These are phyloP conservation scores for Talaromyces atroroseus DNA, from an alignment of 2,329 filamentous ascomycete genomes.

Conservation along the genomic window DNA sequence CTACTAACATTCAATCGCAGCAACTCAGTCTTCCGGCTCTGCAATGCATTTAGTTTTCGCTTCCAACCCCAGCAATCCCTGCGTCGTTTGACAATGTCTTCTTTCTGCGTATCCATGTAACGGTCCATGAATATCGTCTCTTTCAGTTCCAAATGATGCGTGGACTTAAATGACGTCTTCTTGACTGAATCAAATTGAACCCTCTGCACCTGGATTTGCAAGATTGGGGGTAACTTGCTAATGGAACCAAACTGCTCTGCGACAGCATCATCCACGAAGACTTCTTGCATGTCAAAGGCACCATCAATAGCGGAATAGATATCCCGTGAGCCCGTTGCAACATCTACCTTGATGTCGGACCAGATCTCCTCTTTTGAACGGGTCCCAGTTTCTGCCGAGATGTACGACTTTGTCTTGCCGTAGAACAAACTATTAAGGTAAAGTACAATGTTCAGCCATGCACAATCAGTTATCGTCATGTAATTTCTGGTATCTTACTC, in stretches of 20 bases:
- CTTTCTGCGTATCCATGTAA: conserved; percentile 64
- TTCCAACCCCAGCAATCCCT: conserved; percentile 71
- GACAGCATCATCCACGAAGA: conserved; percentile 59
- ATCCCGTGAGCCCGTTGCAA: conserved; percentile 54
- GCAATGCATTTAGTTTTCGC: conserved; percentile 54
- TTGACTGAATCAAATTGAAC: conserved; percentile 63
- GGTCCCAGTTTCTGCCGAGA: conserved; percentile 40
- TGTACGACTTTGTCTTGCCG: conserved; percentile 42
- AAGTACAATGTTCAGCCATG: conserved; percentile 14
- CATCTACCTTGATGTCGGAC: conserved; percentile 58
- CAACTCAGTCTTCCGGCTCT: conserved; percentile 42
- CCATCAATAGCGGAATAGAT: conserved; percentile 82
- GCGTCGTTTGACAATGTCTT: conserved; percentile 58
- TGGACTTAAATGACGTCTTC: conserved; percentile 63
- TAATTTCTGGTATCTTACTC: conserved; percentile 36
- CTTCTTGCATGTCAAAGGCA: conserved; percentile 73
- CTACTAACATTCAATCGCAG: conserved; percentile 29
- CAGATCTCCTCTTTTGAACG: conserved; percentile 54
- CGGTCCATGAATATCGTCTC: conserved; percentile 81
- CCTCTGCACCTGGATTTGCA: conserved; percentile 86
- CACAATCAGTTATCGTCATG: background rate
- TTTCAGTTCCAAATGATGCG: conserved; percentile 70
- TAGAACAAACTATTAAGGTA: conserved; percentile 42
- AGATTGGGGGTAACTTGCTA: conserved; percentile 69
- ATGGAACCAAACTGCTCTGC: conserved; percentile 65